Conservation (phyloP, 192 early-diverging fungal genomes). For the Coemansia sp. region DNA sequence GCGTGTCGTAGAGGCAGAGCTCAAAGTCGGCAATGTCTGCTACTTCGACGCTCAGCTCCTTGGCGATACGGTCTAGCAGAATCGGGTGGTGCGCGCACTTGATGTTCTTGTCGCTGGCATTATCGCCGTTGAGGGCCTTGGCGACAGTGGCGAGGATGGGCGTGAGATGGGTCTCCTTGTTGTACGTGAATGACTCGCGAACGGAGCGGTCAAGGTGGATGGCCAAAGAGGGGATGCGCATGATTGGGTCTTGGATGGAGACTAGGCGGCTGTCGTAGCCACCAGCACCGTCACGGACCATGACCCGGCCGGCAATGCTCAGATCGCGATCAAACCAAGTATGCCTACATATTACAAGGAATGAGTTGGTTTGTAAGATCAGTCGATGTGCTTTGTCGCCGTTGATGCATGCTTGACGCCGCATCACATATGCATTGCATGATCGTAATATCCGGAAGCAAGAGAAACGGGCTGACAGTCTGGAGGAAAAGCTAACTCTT, state of each 20-base stretch:
- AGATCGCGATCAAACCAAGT: slow-evolving; percentile 99
- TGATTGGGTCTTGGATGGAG: slow-evolving; percentile 81
- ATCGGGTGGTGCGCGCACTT: slow-evolving; percentile 73
- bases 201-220: slow-evolving; percentile 92
- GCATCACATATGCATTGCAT: slow-evolving; percentile 2
- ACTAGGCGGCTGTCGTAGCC: slow-evolving; percentile 77
- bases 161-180: slow-evolving; percentile 91
- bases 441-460: neutral
- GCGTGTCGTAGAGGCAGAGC: slow-evolving; percentile 95
- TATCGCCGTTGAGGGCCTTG: slow-evolving; percentile 57
- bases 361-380: neutral
- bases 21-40: slow-evolving; percentile 93
- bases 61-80: slow-evolving; percentile 76
- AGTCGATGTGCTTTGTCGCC: neutral
- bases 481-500: slow-evolving; percentile 2
- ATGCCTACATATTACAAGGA: slow-evolving; percentile 61
- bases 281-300: slow-evolving; percentile 74
- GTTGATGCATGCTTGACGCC: slow-evolving; percentile 3
- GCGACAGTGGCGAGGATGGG: slow-evolving; percentile 81
- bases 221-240: slow-evolving; percentile 95
- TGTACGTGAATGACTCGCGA: slow-evolving; percentile 86
- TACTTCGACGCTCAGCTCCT: slow-evolving; percentile 64
- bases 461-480: neutral
- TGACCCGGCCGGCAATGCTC: slow-evolving; percentile 89
- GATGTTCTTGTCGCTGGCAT: slow-evolving; percentile 8